Conservation (phyloP, 2,329 filamentous ascomycete species). For the Epichloe scottii region DNA sequence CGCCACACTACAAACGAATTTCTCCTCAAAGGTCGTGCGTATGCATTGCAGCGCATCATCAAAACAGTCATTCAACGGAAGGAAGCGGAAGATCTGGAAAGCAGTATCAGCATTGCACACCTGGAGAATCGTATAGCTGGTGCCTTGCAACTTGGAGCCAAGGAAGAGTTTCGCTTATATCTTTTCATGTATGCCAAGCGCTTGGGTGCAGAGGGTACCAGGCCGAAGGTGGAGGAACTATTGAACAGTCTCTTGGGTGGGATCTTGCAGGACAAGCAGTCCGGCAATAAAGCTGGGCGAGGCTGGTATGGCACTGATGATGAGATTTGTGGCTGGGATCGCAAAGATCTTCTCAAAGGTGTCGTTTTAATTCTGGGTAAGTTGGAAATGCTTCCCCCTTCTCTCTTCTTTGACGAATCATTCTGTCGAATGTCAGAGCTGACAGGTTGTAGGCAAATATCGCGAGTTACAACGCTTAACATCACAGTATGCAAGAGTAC, state of each 20-base stretch:
- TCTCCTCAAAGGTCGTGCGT: slow-evolving; percentile 80
- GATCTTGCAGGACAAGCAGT: slow-evolving; percentile 45
- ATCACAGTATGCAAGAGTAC: slow-evolving; percentile 83
- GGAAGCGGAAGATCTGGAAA: slow-evolving; percentile 86
- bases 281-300: slow-evolving; percentile 30
- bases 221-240: slow-evolving; percentile 85
- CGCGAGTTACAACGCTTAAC: slow-evolving; percentile 86
- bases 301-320: slow-evolving; percentile 57
- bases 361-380: slow-evolving; percentile 87
- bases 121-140: slow-evolving; percentile 90
- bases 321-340: slow-evolving; percentile 80
- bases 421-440: slow-evolving; percentile 12
- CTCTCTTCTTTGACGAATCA: neutral
- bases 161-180: slow-evolving; percentile 87
- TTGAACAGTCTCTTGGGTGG: slow-evolving; percentile 71
- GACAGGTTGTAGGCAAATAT: slow-evolving; percentile 64
- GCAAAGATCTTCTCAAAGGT: slow-evolving; percentile 75
- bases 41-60: slow-evolving; percentile 81
- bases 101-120: slow-evolving; percentile 83
- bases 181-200: slow-evolving; percentile 98
- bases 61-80: slow-evolving; percentile 80
- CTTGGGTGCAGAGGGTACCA: slow-evolving; percentile 76
- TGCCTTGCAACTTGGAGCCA: slow-evolving; percentile 69
- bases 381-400: slow-evolving; percentile 18
- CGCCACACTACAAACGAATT: slow-evolving; percentile 91